phyloP scores from a whole-genome alignment of 164 flowering plant genomes.

The Sextonia rubra region DNA sequence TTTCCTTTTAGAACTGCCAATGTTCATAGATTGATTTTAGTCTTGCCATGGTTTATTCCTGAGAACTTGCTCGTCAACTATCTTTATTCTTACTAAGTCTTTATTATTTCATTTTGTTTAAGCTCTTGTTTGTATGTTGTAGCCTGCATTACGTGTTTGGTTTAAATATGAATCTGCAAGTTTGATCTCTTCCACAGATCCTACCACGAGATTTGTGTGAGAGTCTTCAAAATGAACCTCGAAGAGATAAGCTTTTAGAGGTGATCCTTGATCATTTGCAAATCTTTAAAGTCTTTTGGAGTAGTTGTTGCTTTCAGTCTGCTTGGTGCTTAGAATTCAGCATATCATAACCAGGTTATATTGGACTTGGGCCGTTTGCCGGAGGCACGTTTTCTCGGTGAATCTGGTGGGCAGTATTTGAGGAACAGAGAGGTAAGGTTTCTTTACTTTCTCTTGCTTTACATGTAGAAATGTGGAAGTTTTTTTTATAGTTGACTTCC shows the following conservation, averaged over 20 bases:
- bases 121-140: too few species aligned
- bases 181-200: conserved; percentile 32
- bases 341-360: conserved; percentile 36
- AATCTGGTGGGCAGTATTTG: conserved; percentile 43
- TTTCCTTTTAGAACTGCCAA: too few species aligned
- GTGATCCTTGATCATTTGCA: conserved; percentile 24
- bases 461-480: neutral
- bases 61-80: too few species aligned
- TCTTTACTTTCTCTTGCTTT: neutral
- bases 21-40: too few species aligned
- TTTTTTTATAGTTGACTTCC: neutral
- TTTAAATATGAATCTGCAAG: neutral
- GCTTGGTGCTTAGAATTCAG: neutral
- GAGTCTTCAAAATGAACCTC: conserved; percentile 40
- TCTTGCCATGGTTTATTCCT: too few species aligned
- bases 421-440: conserved; percentile 48
- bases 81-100: too few species aligned
- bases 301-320: neutral
- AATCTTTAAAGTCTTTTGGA: neutral
- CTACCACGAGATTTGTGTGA: conserved; percentile 55
- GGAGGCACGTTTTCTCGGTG: conserved; percentile 61
- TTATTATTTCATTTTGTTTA: too few species aligned
- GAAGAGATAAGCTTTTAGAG: conserved; percentile 51
- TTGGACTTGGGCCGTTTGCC: conserved; percentile 67
- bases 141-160: too few species aligned